A percentile compares a stretch with the other conserved stretches of the same genome.
Evolutionary conservation across 2,329 filamentous ascomycete species (phyloP).

Genomic region (Fusarium sp.): DNA sequence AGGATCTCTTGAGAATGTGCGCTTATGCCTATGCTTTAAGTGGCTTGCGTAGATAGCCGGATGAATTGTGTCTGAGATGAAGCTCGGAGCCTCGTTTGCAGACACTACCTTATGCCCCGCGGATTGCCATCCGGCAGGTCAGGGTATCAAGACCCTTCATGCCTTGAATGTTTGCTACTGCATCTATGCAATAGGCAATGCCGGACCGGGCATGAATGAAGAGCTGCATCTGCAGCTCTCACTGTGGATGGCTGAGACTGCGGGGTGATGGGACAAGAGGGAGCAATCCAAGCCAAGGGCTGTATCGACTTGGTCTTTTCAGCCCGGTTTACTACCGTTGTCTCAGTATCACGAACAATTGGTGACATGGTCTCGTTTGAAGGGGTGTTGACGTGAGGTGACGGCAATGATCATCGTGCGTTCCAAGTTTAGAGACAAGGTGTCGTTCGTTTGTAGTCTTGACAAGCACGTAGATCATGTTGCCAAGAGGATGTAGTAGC

Average conservation of each 20-base stretch:
- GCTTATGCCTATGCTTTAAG: background rate
- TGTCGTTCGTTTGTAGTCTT: background rate
- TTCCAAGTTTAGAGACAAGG: background rate
- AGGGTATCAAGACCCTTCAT: background rate
- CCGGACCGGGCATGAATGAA: background rate
- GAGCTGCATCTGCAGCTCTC: background rate
- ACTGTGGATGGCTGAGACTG: background rate
- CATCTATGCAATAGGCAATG: background rate
- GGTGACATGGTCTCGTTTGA: background rate
- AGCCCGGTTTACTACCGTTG: background rate
- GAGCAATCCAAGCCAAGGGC: background rate
- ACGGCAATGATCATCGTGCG: background rate
- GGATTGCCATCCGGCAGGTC: background rate
- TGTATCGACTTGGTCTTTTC: background rate
- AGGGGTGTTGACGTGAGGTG: background rate
- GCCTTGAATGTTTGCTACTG: background rate
- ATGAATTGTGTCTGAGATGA: background rate
- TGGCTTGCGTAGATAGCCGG: background rate
- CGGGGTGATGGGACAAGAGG: background rate
- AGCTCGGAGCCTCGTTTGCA: background rate
- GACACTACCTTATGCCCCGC: background rate
- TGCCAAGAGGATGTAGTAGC: background rate
- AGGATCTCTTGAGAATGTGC: background rate
- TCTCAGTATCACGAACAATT: background rate
- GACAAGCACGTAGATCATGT: background rate